Conservation (phyloP, 345 rosid genomes). For the Isatis tinctoria region DNA sequence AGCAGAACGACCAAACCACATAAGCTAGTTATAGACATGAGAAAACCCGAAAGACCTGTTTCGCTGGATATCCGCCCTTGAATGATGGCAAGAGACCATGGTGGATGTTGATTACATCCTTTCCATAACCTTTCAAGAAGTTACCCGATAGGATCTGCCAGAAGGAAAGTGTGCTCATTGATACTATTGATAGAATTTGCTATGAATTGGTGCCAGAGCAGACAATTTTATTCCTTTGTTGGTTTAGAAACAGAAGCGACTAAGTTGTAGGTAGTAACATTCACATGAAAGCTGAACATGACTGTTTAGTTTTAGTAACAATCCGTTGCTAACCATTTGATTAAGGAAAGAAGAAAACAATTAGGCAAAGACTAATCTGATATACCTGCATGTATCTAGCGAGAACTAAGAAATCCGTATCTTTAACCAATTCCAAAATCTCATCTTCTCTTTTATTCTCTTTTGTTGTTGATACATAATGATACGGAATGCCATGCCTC, state of each 20-base stretch:
- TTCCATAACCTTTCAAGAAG: conserved; percentile 66
- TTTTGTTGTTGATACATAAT: conserved; percentile 48
- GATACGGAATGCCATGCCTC: conserved; percentile 82
- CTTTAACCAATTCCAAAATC: conserved; percentile 73
- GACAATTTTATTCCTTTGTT: background rate
- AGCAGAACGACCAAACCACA: background rate
- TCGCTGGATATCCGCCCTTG: conserved; percentile 75
- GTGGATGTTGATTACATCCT: conserved; percentile 92
- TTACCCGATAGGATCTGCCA: conserved; percentile 65
- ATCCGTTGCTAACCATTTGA: background rate
- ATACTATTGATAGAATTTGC: background rate
- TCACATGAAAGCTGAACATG: background rate
- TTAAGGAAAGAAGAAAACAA: background rate
- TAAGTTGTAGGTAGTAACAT: background rate
- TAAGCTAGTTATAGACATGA: background rate
- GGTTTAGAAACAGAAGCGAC: background rate
- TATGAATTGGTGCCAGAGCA: background rate
- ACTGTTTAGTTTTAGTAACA: background rate
- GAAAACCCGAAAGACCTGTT: conserved; percentile 47
- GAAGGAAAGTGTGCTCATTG: background rate
- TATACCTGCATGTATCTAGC: conserved; percentile 99
- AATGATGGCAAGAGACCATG: conserved; percentile 97
- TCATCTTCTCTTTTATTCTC: conserved; percentile 73
- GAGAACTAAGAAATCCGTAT: conserved; percentile 86
- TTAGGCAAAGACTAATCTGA: background rate